Evolutionary conservation across 2,329 filamentous ascomycete species (phyloP), one percentile per base, ranked within the genome.

Genomic region (Coniella vitis): DNA sequence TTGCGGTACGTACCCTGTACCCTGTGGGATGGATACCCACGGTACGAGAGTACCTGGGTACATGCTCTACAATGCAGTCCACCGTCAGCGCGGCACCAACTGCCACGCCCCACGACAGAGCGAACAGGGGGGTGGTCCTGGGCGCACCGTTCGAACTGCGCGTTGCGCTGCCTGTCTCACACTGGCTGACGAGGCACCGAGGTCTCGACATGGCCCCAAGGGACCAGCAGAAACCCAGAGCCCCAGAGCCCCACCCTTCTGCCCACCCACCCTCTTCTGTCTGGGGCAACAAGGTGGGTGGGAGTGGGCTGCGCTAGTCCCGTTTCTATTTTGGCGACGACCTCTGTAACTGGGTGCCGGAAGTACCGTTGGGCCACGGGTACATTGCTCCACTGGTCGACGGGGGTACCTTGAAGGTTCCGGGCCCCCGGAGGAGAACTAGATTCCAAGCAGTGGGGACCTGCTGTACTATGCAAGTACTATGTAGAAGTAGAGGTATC

Each of bases 101-200:
- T 52, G 46, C 45, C 34, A 52, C 49, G 49, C 46, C 32, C 49
- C 49, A 51, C 32, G 40, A 38, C 45, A 40, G 38, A 63, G 59
- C 58, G 53, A 54, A 58, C 47, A 47, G 54, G 47, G 42, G 32
- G 38, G 31, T 42, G 46, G 45, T 48, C 53, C 37, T 25, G 21
- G 54, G 56, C 56, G 56, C 55, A 49, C 43, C 44, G 31, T 29
- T 37, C 47, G 57, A 54, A 56, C 57, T 58, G 62, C 61, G 65
- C 66, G 67, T 68, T 68, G 68, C 66, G 62, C 10, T 12, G 37
- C 12, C 12, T 73, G 72, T 75, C 73, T 77, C 72, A 75, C 71
- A 36, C 72, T 69, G 64, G 47, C 63, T 67, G 70, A 70, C 71
- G 65, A 61, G 67, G 65, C 61, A 57, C 56, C 56, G 56, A 61